A percentile compares a stretch with the other conserved stretches of the same genome.
Conservation (phyloP, 257 asterid genomes). For the Fraxinus americana region DNA sequence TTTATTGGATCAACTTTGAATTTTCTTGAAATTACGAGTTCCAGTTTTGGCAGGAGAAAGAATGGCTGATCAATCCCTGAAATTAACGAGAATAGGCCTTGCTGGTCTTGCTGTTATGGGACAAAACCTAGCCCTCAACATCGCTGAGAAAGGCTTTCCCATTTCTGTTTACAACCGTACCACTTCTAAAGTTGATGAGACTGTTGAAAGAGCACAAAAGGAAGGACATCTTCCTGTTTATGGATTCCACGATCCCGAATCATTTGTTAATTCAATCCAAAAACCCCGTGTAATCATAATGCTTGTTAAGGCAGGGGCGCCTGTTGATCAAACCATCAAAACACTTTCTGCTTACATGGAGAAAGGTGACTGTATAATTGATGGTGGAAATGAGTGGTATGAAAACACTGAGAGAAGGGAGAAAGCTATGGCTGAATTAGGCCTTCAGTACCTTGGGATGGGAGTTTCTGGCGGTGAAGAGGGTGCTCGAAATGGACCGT, state of each 20-base stretch:
- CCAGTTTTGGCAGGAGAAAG: constrained; percentile 17
- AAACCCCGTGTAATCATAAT: constrained; percentile 29
- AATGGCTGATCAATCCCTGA: constrained; percentile 27
- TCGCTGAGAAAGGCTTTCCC: constrained; percentile 29
- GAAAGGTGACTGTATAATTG: constrained; percentile 26
- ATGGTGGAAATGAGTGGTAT: constrained; percentile 34
- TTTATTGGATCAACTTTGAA: neutral
- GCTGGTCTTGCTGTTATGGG: constrained; percentile 34
- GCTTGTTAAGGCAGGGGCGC: constrained; percentile 31
- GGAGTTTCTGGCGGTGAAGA: constrained; percentile 34
- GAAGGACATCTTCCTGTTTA: constrained; percentile 27
- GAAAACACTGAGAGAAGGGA: constrained; percentile 31
- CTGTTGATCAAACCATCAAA: constrained; percentile 31
- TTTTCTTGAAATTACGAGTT: neutral
- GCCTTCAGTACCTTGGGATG: constrained; percentile 28
- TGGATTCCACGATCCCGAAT: constrained; percentile 28
- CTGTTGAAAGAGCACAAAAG: constrained; percentile 21
- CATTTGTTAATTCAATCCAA: constrained; percentile 26
- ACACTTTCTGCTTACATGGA: constrained; percentile 28
- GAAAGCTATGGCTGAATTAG: constrained; percentile 25
- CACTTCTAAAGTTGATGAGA: constrained; percentile 26
- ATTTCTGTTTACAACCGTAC: constrained; percentile 32
- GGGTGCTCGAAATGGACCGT: constrained; percentile 31
- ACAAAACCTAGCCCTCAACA: constrained; percentile 29
- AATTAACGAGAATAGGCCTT: constrained; percentile 27